phyloP scores from a whole-genome alignment of 1,284 basidiomycete genomes.

The Kwoniella shivajii region DNA sequence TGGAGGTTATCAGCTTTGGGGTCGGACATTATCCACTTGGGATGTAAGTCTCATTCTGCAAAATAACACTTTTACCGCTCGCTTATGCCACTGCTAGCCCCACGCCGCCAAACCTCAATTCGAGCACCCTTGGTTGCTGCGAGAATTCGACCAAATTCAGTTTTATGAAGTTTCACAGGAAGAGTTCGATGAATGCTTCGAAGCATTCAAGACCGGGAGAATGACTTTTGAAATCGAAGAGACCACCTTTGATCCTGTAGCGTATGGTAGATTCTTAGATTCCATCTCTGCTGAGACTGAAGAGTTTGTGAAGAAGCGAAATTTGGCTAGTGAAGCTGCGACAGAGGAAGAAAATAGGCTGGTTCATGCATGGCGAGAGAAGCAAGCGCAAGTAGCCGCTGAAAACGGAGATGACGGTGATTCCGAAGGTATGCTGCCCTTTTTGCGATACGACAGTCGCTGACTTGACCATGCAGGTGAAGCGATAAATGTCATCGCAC shows the following conservation, averaged over 20 bases:
- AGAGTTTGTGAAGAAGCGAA: slow-evolving; percentile 55
- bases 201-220: slow-evolving; percentile 64
- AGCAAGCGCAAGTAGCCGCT: slow-evolving; percentile 50
- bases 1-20: slow-evolving; percentile 68
- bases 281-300: slow-evolving; percentile 56
- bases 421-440: slow-evolving; percentile 12
- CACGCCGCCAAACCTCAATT: slow-evolving; percentile 45
- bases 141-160: slow-evolving; percentile 66
- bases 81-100: slow-evolving; percentile 58
- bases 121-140: slow-evolving; percentile 64
- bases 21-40: slow-evolving; percentile 44
- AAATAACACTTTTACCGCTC: not conserved
- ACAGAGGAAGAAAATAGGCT: slow-evolving; percentile 50
- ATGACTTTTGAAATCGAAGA: slow-evolving; percentile 61
- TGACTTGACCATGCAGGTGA: slow-evolving; percentile 18
- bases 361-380: slow-evolving; percentile 54
- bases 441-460: slow-evolving; percentile 14
- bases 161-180: slow-evolving; percentile 42
- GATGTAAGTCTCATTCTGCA: slow-evolving; percentile 17
- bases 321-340: slow-evolving; percentile 27
- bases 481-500: slow-evolving; percentile 49
- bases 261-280: slow-evolving; percentile 59
- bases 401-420: slow-evolving; percentile 17
- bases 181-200: slow-evolving; percentile 57
- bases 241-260: slow-evolving; percentile 60